Evolutionary conservation across 345 rosid genomes (phyloP).

Genomic region (Tarenaya hassleriana): DNA sequence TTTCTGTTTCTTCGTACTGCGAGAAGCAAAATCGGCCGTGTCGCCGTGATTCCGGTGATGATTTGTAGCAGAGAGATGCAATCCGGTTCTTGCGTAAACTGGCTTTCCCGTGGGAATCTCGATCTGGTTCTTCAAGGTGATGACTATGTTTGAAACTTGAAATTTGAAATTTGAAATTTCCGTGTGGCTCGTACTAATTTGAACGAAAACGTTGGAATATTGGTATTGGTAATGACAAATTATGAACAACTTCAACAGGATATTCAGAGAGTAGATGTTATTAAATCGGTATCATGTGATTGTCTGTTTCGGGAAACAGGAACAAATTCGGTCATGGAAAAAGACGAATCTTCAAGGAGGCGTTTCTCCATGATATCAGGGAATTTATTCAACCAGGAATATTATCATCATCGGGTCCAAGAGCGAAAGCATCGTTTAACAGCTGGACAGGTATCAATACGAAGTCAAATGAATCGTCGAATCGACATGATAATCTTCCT

Average conservation of each 20-base stretch:
- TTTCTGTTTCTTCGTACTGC: not conserved
- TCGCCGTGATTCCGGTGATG: not conserved
- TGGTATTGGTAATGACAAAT: not conserved
- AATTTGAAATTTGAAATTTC: not conserved
- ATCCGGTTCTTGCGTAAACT: not conserved
- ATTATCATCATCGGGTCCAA: not conserved
- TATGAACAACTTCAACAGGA: not conserved
- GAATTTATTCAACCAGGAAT: not conserved
- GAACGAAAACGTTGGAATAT: not conserved
- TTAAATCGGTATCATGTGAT: not conserved
- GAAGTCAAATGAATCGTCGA: not conserved
- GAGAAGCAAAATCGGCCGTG: not conserved
- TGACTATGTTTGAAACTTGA: not conserved
- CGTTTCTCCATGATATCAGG: not conserved
- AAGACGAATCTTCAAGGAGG: not conserved
- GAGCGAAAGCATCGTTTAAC: conserved; percentile 18
- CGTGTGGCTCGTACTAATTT: no score
- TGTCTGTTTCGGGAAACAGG: not conserved
- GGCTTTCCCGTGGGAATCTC: conserved; percentile 3
- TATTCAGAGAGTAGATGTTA: not conserved
- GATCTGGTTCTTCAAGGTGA: conserved; percentile 11
- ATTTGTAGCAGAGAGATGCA: not conserved
- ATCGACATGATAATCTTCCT: not conserved
- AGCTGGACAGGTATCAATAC: conserved; percentile 6
- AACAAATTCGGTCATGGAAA: conserved; percentile 1